phyloP scores from a whole-genome alignment of 352 stramenopile species.

The Globisporangium uncinulatum region DNA sequence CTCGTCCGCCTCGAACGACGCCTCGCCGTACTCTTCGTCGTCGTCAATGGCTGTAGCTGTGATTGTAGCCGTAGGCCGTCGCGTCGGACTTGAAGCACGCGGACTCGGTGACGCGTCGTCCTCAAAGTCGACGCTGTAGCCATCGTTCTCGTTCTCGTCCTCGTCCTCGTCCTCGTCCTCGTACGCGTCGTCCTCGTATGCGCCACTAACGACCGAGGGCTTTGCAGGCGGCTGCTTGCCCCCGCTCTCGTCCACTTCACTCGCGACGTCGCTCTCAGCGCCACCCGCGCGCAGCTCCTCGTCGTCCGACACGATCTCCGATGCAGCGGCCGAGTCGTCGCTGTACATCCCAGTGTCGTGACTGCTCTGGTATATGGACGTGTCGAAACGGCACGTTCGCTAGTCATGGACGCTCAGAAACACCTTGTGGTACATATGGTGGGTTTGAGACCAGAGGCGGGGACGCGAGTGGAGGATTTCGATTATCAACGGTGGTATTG shows the following conservation, averaged over 20 bases:
- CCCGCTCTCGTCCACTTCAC: slow-evolving; percentile 49
- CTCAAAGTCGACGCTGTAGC: slow-evolving; percentile 75
- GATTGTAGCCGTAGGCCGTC: not conserved
- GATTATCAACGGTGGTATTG: slow-evolving; percentile 50
- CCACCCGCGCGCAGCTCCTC: slow-evolving; percentile 13
- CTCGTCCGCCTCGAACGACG: slow-evolving; percentile 66
- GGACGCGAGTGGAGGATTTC: slow-evolving; percentile 15
- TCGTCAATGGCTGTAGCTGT: slow-evolving; percentile 19
- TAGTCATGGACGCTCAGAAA: too few relatives aligned
- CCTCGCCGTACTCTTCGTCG: slow-evolving; percentile 46
- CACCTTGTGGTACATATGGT: not conserved
- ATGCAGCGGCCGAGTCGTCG: slow-evolving; percentile 56
- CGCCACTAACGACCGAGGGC: not conserved
- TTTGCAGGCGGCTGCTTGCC: not conserved
- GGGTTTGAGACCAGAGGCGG: not conserved
- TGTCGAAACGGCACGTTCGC: not conserved
- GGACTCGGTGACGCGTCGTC: slow-evolving; percentile 11
- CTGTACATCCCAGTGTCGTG: slow-evolving; percentile 33
- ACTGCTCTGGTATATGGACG: too few relatives aligned
- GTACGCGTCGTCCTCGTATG: slow-evolving; percentile 13
- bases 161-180: slow-evolving; percentile 22
- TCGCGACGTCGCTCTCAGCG: slow-evolving; percentile 39
- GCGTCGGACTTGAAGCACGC: not conserved
- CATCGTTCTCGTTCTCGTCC: slow-evolving; percentile 25
- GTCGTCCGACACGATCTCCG: slow-evolving; percentile 60